Percentiles rank a stretch among this genome's conserved stretches.
phyloP scores from a whole-genome alignment of 106 monocot genomes.

The Allium sativum region DNA sequence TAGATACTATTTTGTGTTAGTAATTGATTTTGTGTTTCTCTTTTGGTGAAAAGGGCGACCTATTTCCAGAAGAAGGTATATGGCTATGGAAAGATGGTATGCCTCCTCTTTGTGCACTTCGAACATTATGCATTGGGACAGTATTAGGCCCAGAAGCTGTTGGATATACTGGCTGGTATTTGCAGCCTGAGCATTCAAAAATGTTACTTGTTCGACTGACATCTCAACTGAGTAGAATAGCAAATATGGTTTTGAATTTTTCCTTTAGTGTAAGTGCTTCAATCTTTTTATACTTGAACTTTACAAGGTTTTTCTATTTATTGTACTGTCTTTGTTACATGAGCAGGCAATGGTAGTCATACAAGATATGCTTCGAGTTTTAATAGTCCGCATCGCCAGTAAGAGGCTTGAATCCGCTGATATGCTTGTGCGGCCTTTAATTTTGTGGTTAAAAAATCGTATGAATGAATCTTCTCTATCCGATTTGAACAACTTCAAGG shows the following conservation, averaged over 20 bases:
- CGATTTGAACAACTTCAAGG: slow-evolving; percentile 62
- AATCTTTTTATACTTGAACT: neutral
- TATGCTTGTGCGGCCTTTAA: slow-evolving; percentile 58
- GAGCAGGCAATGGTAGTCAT: slow-evolving; percentile 63
- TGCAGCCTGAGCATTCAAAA: slow-evolving; percentile 35
- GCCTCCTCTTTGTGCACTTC: slow-evolving; percentile 71
- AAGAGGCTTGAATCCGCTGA: slow-evolving; percentile 64
- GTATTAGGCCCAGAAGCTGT: slow-evolving; percentile 65
- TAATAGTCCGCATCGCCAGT: slow-evolving; percentile 72
- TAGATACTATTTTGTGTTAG: too few relatives aligned
- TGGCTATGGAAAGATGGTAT: slow-evolving; percentile 84
- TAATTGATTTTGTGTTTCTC: neutral
- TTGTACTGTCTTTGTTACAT: neutral
- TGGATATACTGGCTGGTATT: slow-evolving; percentile 65
- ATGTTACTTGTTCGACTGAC: slow-evolving; percentile 51
- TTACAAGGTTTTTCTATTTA: neutral
- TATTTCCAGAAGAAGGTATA: slow-evolving; percentile 88
- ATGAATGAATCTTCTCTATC: slow-evolving; percentile 39
- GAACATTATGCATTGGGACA: slow-evolving; percentile 61
- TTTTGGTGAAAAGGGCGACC: slow-evolving; percentile 47
- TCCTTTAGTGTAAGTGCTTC: slow-evolving; percentile 55
- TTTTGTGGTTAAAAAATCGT: slow-evolving; percentile 51
- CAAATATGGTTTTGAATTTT: slow-evolving; percentile 63
- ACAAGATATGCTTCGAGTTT: slow-evolving; percentile 88
- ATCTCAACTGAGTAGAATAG: slow-evolving; percentile 68